These are phyloP conservation scores for Termitomyces heimii DNA, from an alignment of 768 basidiomycete genomes.

Conservation along the genomic window DNA sequence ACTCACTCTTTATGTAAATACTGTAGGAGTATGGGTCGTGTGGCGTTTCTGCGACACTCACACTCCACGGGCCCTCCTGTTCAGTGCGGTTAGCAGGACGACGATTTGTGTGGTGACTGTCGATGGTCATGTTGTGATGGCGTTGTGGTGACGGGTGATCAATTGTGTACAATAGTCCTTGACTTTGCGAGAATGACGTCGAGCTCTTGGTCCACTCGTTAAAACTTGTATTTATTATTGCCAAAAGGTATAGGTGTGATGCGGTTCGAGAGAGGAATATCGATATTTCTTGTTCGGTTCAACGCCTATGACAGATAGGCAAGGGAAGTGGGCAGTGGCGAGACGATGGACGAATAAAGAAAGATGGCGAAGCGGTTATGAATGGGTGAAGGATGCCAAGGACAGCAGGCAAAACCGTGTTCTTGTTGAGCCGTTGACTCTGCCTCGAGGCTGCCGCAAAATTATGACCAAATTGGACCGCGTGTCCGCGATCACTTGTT, in stretches of 20 bases:
- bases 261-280: background rate
- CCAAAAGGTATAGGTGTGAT: constrained; percentile 20
- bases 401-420: constrained; percentile 13
- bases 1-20: constrained; percentile 89
- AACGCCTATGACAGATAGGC: background rate
- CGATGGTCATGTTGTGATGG: constrained; percentile 14
- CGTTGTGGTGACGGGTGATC: constrained; percentile 11
- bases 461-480: constrained; percentile 10
- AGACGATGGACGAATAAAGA: constrained; percentile 8
- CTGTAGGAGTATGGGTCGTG: constrained; percentile 69
- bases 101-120: constrained; percentile 22
- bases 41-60: constrained; percentile 83
- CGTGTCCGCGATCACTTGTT: constrained; percentile 11
- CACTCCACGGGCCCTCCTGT: constrained; percentile 82
- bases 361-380: constrained; percentile 4
- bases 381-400: constrained; percentile 9
- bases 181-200: background rate
- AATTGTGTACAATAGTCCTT: constrained; percentile 36
- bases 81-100: constrained; percentile 59
- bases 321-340: background rate
- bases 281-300: constrained; percentile 1
- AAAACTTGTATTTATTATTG: constrained; percentile 10
- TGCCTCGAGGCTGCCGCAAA: constrained; percentile 21
- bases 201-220: background rate
- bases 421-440: constrained; percentile 12